Conservation (phyloP, 805 yeast species). For the Nakazawaea ambrosiae region DNA sequence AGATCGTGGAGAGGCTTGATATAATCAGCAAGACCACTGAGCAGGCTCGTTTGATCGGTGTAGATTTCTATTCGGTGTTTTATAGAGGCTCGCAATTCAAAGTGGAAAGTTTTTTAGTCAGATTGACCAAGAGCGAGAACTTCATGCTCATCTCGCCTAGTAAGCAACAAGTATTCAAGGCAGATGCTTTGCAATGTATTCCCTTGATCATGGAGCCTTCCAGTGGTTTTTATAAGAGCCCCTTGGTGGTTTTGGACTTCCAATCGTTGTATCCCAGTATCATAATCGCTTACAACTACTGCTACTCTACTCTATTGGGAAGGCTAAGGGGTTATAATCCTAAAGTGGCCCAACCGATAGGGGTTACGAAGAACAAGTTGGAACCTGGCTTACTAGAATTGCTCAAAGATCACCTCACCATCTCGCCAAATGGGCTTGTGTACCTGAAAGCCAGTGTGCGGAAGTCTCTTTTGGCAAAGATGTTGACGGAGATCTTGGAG, state of each 20-base stretch:
- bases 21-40: slow-evolving; percentile 67
- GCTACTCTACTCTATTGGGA: slow-evolving; percentile 70
- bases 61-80: slow-evolving; percentile 82
- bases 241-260: slow-evolving; percentile 84
- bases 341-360: slow-evolving; percentile 37
- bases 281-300: slow-evolving; percentile 84
- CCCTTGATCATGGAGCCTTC: slow-evolving; percentile 93
- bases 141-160: slow-evolving; percentile 72
- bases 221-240: slow-evolving; percentile 79
- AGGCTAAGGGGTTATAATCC: slow-evolving; percentile 47
- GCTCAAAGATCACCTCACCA: slow-evolving; percentile 44
- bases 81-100: slow-evolving; percentile 92
- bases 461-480: slow-evolving; percentile 68
- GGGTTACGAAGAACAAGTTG: slow-evolving; percentile 42
- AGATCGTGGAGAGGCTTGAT: slow-evolving; percentile 55
- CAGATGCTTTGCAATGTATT: slow-evolving; percentile 79
- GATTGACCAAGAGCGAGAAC: slow-evolving; percentile 75
- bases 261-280: slow-evolving; percentile 92
- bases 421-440: slow-evolving; percentile 85
- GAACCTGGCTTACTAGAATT: slow-evolving; percentile 51
- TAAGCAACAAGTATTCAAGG: slow-evolving; percentile 71
- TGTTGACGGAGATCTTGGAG: slow-evolving; percentile 78
- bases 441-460: slow-evolving; percentile 64
- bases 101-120: slow-evolving; percentile 75
- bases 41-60: slow-evolving; percentile 78